Conservation (phyloP, 306 rosid species). For the Cicer cuneatum region DNA sequence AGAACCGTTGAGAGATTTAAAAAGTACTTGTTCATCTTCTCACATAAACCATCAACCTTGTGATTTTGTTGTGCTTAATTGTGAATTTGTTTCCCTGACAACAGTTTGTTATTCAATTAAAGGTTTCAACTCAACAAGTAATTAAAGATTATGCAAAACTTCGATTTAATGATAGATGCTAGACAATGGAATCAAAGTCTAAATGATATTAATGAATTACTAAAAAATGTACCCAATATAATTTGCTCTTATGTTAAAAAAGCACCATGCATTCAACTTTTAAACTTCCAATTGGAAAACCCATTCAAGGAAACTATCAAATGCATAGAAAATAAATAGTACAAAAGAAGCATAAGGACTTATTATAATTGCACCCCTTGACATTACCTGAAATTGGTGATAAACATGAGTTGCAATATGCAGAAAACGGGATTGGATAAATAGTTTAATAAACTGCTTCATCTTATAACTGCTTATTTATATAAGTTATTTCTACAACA, state of each 20-base stretch:
- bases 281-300: background rate
- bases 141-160: no score
- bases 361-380: background rate
- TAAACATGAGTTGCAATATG: background rate
- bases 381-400: background rate
- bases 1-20: background rate
- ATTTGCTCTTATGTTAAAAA: background rate
- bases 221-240: no score
- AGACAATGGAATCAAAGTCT: no score
- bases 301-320: background rate
- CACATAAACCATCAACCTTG: background rate
- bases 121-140: no score
- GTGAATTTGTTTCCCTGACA: no score
- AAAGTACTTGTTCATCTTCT: background rate
- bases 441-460: no score
- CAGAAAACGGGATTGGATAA: background rate
- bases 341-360: background rate
- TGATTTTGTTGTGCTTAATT: background rate
- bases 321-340: background rate
- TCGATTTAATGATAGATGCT: no score
- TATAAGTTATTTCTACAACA: no score
- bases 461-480: no score
- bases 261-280: background rate
- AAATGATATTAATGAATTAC: no score
- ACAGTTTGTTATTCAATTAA: no score